Conservation (phyloP, 257 asterid species). For the Echium plantagineum region DNA sequence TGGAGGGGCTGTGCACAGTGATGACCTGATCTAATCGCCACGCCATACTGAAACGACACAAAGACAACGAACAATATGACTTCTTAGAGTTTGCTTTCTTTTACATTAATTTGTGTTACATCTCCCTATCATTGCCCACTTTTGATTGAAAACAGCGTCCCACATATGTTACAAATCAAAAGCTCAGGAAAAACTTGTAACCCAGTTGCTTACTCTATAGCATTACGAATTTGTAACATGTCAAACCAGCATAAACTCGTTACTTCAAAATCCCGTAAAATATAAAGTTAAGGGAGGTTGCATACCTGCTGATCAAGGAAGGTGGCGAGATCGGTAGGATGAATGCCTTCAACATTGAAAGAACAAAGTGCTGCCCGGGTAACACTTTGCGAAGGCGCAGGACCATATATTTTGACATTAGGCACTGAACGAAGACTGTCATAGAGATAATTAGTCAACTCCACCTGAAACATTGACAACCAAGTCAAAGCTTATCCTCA, state of each 20-base stretch:
- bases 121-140: no score
- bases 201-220: no score
- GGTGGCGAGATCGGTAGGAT: constrained; percentile 81
- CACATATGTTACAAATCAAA: no score
- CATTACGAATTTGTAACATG: no score
- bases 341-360: constrained; percentile 68
- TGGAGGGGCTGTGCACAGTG: constrained; percentile 97
- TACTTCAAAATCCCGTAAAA: neutral
- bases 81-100: neutral
- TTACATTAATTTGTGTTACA: no score
- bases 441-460: constrained; percentile 55
- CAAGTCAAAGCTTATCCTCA: neutral
- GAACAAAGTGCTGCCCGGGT: constrained; percentile 84
- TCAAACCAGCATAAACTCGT: neutral
- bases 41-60: constrained; percentile 47
- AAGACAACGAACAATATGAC: neutral
- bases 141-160: no score
- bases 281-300: neutral
- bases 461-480: constrained; percentile 36
- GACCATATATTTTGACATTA: constrained; percentile 65
- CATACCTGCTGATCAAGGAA: constrained; percentile 81
- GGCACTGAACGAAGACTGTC: constrained; percentile 43
- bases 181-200: no score
- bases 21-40: constrained; percentile 89
- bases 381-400: constrained; percentile 52